Evolutionary conservation across 495 filamentous ascomycete species (phyloP), one percentile per base, ranked within the genome.

Genomic region (Penicillium angulare): DNA sequence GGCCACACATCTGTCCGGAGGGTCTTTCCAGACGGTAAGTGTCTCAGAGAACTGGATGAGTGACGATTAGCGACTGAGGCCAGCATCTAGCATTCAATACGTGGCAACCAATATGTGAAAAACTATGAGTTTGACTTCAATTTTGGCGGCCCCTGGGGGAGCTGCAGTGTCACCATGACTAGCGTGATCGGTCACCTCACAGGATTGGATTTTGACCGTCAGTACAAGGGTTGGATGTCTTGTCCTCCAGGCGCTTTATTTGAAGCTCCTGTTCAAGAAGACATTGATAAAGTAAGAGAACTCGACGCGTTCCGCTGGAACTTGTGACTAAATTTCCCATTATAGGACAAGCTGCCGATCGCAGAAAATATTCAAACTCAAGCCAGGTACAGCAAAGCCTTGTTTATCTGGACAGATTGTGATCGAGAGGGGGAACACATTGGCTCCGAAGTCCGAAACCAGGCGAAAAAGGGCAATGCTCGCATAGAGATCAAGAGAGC

Each of bases 401-500:
- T 98, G 12, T 93, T 90, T 66, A 96, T 98, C 59, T 98, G 93
- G 93, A 98, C 93, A 1, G 93, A 98, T 77, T 97, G 93, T 71
- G 93, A 98, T 76, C 84, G 92, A 42, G 93, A 98, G 77, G 93
- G 93, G 13, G 93, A 98, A 68, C 86, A 97, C 59, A 98, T 98
- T 53, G 93, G 93, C 1, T 74, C 86, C n/a, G 95, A 97, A 61
- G 90, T 98, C 43, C 83, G 90, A 31, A 80, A 87, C 49, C 84
- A 90, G 29, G 93, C 95, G 15, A 75, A 74, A 46, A 79, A 80
- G 60, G 85, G 82, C 18, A 97, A 97, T 60, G 59, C 75, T 16
- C 72, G 75, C 1, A 79, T 98, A 29, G 77, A 91, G 57, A 80
- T 97, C 42, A 93, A 88, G 59, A 78, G 93, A 53, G 93, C 93